Conservation (phyloP, 495 filamentous ascomycete species). For the Trichocladium antarcticum region DNA sequence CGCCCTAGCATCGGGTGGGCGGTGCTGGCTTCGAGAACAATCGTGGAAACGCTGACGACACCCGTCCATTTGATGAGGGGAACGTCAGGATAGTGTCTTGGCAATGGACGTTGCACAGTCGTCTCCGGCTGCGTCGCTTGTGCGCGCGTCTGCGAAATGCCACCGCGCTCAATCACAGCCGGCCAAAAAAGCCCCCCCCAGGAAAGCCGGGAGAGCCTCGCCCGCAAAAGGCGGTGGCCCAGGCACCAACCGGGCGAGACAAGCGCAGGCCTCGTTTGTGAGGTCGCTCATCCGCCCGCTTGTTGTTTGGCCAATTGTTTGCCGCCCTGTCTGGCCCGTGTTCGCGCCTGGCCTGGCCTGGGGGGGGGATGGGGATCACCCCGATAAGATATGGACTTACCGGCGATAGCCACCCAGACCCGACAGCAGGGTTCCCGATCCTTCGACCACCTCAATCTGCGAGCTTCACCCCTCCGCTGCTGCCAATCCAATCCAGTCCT, state of each 20-base stretch:
- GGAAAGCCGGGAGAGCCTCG: no score
- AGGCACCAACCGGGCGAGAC: no score
- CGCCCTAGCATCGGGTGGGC: neutral
- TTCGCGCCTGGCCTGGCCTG: neutral
- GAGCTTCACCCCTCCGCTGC: slow-evolving; percentile 5
- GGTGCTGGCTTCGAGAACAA: slow-evolving; percentile 11
- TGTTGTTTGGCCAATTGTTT: neutral
- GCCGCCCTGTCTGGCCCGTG: neutral
- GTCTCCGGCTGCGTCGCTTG: neutral
- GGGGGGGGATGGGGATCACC: neutral
- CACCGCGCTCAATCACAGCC: no score
- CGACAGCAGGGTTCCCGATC: slow-evolving; percentile 16
- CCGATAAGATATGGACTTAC: slow-evolving; percentile 14
- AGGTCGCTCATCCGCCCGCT: no score
- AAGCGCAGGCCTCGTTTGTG: no score
- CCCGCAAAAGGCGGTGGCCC: no score
- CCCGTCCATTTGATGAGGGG: neutral
- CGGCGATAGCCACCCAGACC: slow-evolving; percentile 6
- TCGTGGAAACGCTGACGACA: slow-evolving; percentile 1
- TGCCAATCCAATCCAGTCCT: neutral
- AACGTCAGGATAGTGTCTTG: neutral
- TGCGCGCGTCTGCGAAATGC: no score
- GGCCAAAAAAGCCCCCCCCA: no score
- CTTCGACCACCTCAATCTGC: slow-evolving; percentile 15
- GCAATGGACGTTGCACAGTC: neutral